Conservation (phyloP, 192 early-diverging fungal genomes). For the Linnemannia hyalina region DNA sequence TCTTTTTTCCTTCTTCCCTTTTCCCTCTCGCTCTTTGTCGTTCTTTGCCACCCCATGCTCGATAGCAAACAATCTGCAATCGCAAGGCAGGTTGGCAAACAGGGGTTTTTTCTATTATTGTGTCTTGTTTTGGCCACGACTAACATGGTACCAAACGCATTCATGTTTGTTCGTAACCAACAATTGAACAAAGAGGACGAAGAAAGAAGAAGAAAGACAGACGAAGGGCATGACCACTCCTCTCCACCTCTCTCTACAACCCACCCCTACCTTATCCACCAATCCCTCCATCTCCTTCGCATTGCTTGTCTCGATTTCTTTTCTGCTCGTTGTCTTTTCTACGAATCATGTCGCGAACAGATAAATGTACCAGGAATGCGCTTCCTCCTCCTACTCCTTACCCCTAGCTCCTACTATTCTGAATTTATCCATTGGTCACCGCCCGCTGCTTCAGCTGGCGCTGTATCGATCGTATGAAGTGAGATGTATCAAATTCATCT, state of each 20-base stretch:
- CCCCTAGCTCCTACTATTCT: no score
- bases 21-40: neutral
- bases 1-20: constrained; percentile 9
- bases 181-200: no score
- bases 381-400: neutral
- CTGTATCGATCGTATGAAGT: constrained; percentile 6
- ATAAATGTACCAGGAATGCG: neutral
- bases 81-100: neutral
- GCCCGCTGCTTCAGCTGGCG: neutral
- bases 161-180: no score
- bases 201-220: no score
- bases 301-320: neutral
- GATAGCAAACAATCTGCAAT: neutral
- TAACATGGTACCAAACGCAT: no score
- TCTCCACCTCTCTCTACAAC: neutral
- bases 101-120: neutral
- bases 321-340: neutral
- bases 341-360: neutral
- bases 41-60: neutral
- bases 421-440: no score
- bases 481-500: neutral
- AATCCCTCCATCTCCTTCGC: neutral
- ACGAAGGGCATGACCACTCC: neutral
- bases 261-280: neutral
- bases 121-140: neutral